phyloP scores from a whole-genome alignment of 2,329 filamentous ascomycete genomes.

The Pseudocercospora macadamiae region DNA sequence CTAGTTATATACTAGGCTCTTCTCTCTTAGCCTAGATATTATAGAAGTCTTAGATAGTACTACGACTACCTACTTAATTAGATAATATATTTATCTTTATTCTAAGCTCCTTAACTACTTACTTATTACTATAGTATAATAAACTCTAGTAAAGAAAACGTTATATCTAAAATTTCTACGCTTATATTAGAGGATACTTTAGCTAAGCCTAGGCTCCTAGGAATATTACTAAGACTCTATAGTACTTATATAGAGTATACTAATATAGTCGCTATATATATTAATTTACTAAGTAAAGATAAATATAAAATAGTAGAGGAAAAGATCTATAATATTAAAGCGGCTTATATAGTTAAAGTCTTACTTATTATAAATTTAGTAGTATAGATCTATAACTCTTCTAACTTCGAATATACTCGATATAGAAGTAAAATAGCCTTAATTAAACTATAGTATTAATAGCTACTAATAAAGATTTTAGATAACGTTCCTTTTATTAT shows the following conservation, averaged over 20 bases:
- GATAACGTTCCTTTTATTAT: background rate
- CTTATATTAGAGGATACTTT: no score
- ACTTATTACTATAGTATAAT: no score
- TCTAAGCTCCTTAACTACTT: background rate
- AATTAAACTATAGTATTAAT: background rate
- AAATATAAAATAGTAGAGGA: background rate
- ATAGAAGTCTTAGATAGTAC: background rate
- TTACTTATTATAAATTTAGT: background rate
- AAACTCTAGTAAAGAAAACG: no score
- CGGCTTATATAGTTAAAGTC: background rate
- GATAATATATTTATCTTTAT: background rate
- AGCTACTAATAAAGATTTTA: background rate
- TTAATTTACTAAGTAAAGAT: background rate
- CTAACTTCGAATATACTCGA: background rate
- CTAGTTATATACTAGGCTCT: background rate
- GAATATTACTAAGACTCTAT: background rate
- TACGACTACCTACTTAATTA: background rate
- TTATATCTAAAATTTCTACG: no score
- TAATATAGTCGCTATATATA: background rate
- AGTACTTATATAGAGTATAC: background rate
- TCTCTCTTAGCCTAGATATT: background rate
- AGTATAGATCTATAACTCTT: background rate
- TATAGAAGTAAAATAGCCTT: background rate
- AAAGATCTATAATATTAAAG: background rate
- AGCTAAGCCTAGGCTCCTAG: no score